Base-by-base conservation (phyloP, 371 early-diverging fungal genomes). In the Rhizopus arrhizus region DNA sequence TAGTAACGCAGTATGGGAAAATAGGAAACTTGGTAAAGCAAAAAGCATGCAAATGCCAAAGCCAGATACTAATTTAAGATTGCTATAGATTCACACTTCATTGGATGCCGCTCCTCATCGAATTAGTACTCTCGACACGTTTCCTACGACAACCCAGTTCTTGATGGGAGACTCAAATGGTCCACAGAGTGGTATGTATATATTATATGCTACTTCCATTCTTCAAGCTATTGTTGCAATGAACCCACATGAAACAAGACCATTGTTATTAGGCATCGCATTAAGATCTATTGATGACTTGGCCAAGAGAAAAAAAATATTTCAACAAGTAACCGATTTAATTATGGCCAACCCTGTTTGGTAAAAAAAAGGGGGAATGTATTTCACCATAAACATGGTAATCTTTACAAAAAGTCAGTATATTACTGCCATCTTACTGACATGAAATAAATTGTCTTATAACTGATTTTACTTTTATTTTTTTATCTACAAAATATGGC, bases 1-100 rank as follows among this genome's bases (percentile, higher is more conserved):
- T 89, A 6, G 71, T 88, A 43, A 83, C 85, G 3, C 91, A 87
- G 34, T 85, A 80, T 61, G 85, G 85, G 52, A 80, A 74, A 57
- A 81, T 85, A 45, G 87, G 87, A 9, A 85, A 82, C 59, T 52
- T 87, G 78, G 87, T 87, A 76, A 56, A 40, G 12, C 8, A 40
- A 40, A 40, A 40, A 40, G 12, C 40, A 12, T 7, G 40, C 53
- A 4, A 8, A 36, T n/a, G 47, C 22, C 5, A 7, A 41, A 8
- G n/a, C 28, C 3, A 38, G n/a, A 36, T 32, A 42, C 36, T 29
- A 7, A 2, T 5, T 41, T 40, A 31, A 40, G 11, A 34, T 31
- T 11, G 28, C 10, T 1, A 11, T 55, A 82, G 84, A 77, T 85
- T 35, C 77, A 76, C 46, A 79, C 84, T 0, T 64, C 74, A 0